Base-by-base conservation (phyloP, 2,329 filamentous ascomycete species). In the Bipolaris cookei region DNA sequence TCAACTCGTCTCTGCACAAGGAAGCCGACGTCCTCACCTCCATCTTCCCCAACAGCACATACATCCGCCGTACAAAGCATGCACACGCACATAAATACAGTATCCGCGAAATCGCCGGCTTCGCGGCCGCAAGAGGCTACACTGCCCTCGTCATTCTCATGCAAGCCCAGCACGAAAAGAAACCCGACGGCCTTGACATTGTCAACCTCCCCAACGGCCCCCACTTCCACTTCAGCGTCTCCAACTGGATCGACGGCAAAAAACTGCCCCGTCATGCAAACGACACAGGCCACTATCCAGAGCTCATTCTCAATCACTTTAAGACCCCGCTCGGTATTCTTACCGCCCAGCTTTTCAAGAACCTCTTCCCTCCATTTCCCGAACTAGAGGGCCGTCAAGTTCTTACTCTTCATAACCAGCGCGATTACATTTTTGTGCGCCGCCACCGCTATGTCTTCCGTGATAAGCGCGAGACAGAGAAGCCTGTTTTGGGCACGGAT, bases 391-490 rank as follows among this genome's bases (percentile, higher is more conserved):
- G 94, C 4, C 83, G 94, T 21, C 93, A 97, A 71, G 93, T 97
- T 1, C 87, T 97, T 7, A 97, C 94, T 0, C 79, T 97, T 50
- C 92, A 97, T 77, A 97, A 97, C 68, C 93, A 97, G 80, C 89
- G 94, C 62, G 94, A 98, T 77, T 98, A 94, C 77, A 95, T 98
- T 67, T 99, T 99, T 76, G 84, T 98, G 49, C 84, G 95, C 4
- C 83, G 93, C 35, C 93, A 98, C 77, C 84, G 95, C 44, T 99
- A 99, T 72, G 85, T 96, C 1, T 97, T 99, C 80, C 86, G 95
- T 13, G 92, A 98, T 58, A 96, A 95, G 81, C 84, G 89, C 10
- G 83, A 86, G 54, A 92, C 89, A 0, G 95, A 98, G 79, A 97
- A 97, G 81, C 89, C 87, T 53, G 90, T 97, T 1, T 84, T 91